These are phyloP conservation scores for Monosporascus sp. DNA, from an alignment of 2,329 filamentous ascomycete species.

Conservation along the genomic window DNA sequence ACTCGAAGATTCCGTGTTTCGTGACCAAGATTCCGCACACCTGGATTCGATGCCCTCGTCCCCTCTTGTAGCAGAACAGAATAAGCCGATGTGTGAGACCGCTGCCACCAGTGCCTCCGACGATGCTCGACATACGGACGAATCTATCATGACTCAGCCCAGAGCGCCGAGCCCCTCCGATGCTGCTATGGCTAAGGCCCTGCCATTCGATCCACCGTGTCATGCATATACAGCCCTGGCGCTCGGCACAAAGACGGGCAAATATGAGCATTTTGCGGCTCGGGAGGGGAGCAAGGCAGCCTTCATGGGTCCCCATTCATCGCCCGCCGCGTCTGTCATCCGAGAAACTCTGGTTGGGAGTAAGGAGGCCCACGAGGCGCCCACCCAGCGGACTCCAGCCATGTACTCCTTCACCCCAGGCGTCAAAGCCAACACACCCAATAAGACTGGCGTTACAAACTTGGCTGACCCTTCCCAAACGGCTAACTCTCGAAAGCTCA, in stretches of 20 bases:
- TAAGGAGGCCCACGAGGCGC: conserved; percentile 1
- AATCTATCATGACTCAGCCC: not conserved
- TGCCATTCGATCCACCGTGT: conserved; percentile 22
- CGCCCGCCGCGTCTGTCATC: conserved; percentile 9
- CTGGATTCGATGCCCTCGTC: conserved; percentile 1
- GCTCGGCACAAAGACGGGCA: conserved; percentile 32
- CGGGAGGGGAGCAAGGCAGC: conserved; percentile 31
- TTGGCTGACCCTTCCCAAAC: not conserved
- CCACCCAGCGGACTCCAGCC: not conserved
- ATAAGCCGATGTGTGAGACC: not conserved
- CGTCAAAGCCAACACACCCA: not conserved
- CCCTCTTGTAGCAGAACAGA: not conserved
- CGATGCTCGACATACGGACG: conserved; percentile 4
- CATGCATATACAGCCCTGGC: conserved; percentile 22
- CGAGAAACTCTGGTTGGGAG: conserved; percentile 9
- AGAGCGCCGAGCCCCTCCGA: conserved; percentile 26
- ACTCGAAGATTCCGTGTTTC: not conserved
- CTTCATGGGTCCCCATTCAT: conserved; percentile 3
- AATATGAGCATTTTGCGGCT: conserved; percentile 35
- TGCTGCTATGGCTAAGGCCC: conserved; percentile 26
- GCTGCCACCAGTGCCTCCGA: conserved; percentile 2
- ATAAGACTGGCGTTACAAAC: not conserved
- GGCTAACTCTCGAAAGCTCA: not conserved
- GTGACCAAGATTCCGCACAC: not conserved
- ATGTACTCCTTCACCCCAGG: not conserved